Percentiles rank a stretch among this genome's conserved stretches.
phyloP scores from a whole-genome alignment of 495 filamentous ascomycete genomes.

The Penicillium alfredii region DNA sequence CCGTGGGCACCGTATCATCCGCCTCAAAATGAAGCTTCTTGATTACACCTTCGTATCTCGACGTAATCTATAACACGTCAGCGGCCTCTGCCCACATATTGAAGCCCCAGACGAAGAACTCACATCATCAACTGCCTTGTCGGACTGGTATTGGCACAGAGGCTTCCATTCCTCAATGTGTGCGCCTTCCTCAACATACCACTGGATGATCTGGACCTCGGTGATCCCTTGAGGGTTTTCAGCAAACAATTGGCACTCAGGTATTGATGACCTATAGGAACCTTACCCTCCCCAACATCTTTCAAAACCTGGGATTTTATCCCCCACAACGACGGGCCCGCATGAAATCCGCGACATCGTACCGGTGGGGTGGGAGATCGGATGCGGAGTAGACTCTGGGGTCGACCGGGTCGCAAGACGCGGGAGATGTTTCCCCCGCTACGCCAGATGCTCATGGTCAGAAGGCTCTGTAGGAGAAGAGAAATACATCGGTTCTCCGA shows the following conservation, averaged over 20 bases:
- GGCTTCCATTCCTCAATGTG: constrained; percentile 97
- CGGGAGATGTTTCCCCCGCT: constrained; percentile 22
- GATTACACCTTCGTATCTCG: constrained; percentile 87
- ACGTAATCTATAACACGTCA: constrained; percentile 63
- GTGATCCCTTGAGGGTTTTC: constrained; percentile 64
- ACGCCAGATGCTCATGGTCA: constrained; percentile 34
- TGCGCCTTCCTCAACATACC: constrained; percentile 96
- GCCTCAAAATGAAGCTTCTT: constrained; percentile 95
- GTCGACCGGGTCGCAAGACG: constrained; percentile 22
- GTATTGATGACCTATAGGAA: background rate
- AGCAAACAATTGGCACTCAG: constrained; percentile 8
- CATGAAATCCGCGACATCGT: constrained; percentile 52
- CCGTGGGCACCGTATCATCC: constrained; percentile 92
- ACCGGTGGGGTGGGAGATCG: constrained; percentile 17
- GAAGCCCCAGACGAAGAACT: constrained; percentile 4
- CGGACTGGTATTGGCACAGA: constrained; percentile 94
- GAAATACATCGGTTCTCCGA: constrained; percentile 4
- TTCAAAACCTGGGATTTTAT: constrained; percentile 87
- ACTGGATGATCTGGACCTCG: constrained; percentile 98
- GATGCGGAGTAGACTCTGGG: constrained; percentile 27
- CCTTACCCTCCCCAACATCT: constrained; percentile 91
- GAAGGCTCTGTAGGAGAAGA: constrained; percentile 1
- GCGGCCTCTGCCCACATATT: constrained; percentile 7
- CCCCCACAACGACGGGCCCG: constrained; percentile 47
- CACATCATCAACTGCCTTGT: constrained; percentile 96